Percentiles rank a stretch among this genome's conserved stretches.
These are phyloP conservation scores for Mycena haematopus DNA, from an alignment of 768 basidiomycete genomes.

Conservation along the genomic window DNA sequence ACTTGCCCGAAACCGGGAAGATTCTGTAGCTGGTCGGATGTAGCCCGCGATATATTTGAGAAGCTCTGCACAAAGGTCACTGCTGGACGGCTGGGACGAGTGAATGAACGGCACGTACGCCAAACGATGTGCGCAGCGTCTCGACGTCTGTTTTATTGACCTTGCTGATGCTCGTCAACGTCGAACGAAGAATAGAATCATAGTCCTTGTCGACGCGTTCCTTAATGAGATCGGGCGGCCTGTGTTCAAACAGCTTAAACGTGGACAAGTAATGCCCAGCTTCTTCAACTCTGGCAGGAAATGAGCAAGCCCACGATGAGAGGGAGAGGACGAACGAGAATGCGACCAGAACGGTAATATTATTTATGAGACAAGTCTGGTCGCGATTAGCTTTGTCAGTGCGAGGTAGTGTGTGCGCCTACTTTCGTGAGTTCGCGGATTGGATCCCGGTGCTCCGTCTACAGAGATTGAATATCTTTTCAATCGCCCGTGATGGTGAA, in stretches of 20 bases:
- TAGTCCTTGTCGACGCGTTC: slow-evolving; percentile 94
- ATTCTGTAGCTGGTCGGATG: slow-evolving; percentile 74
- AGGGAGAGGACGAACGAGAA: slow-evolving; percentile 72
- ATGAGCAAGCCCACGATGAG: slow-evolving; percentile 10
- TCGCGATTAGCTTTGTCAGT: slow-evolving; percentile 10
- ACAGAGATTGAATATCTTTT: background rate
- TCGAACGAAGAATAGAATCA: slow-evolving; percentile 75
- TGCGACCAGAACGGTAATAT: slow-evolving; percentile 89
- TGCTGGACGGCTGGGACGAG: background rate
- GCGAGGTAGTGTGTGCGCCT: slow-evolving; percentile 12
- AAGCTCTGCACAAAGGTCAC: slow-evolving; percentile 68
- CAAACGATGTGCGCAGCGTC: slow-evolving; percentile 89
- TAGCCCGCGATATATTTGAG: slow-evolving; percentile 76
- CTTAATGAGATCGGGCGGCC: slow-evolving; percentile 91
- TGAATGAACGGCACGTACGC: slow-evolving; percentile 60
- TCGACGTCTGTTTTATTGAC: slow-evolving; percentile 98
- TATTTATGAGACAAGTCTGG: slow-evolving; percentile 88
- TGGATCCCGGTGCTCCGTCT: slow-evolving; percentile 91
- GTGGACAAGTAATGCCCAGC: slow-evolving; percentile 90
- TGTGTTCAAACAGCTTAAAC: slow-evolving; percentile 94
- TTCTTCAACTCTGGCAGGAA: slow-evolving; percentile 74
- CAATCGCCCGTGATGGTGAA: background rate
- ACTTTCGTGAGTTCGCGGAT: slow-evolving; percentile 94
- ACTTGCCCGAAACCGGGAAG: slow-evolving; percentile 94
- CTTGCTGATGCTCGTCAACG: slow-evolving; percentile 87